Evolutionary conservation across 257 asterid species (phyloP), one percentile per base, ranked within the genome.

Genomic region (Sherardia arvensis): DNA sequence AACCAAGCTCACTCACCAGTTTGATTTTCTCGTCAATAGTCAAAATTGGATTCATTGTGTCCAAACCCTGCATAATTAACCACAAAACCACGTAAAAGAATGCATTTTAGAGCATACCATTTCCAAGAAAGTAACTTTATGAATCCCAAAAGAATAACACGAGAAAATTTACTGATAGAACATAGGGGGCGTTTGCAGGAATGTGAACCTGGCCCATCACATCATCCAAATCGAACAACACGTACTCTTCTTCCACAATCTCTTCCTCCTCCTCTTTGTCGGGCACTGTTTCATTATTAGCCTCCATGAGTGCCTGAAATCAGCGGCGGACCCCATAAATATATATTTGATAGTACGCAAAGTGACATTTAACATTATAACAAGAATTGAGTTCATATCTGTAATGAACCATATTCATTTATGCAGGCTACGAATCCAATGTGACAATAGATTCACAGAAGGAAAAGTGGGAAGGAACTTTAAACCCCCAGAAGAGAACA

Each of bases 31-130:
- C 77, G 69, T 91, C 92, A 61, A 91, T 88, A 18, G 69, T 61
- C 65, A 88, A 69, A 75, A 88, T 78, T n/a, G 96, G 98, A 71
- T 86, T 88, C 76, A 76, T 67, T 6, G 96, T 86, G 77, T 91
- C 95, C 74, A 91, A 69, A 32, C 88, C 95, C 95, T 91, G 88
- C 86, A 74, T n/a, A 68, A 66, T 69, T 26, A 54, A 22, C 59
- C 48, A 45, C 28, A 20, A 4, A 3, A 12, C 3, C 8, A 47
- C 5, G n/a, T 1, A 3, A 61, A 47, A 61, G 15, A 23, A 61
- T 25, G 0, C 2, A 56, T n/a, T 67, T 43, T 57, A 57, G 48
- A 17, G 10, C 40, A 22, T 27, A 47, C 11, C 22, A 7, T 8
- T 22, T 3, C 27, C 67, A 6, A 60, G 15, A 5, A 48, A 61